Evolutionary conservation across 2,329 filamentous ascomycete genomes (phyloP), one percentile per base, ranked within the genome.

Genomic region (Fusarium veterinarium): DNA sequence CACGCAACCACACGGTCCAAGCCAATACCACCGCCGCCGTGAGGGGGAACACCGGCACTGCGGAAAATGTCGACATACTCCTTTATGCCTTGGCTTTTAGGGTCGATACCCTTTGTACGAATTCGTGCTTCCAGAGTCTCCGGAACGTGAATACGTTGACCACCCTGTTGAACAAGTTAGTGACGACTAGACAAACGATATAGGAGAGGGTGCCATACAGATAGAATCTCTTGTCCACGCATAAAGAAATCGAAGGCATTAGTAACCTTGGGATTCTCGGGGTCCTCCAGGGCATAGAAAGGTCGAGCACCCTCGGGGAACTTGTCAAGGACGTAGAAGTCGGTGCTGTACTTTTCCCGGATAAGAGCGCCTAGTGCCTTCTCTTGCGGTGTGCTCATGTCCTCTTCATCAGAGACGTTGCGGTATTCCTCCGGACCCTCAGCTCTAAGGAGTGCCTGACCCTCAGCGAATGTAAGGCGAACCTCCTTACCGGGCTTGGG

Each of bases 321-420:
- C 84, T 98, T 96, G 86, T 98, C 95, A 71, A 99, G 89, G 28
- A 97, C 92, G 85, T 97, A 98, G 85, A 98, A 98, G 85, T 99
- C 96, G 67, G 95, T 96, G 80, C 92, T 90, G 88, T 92, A 97
- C 84, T 97, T 98, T 77, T 93, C 88, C 64, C 93, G 92, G 74
- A 98, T 90, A 52, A 98, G 87, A 31, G 91, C 91, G 64, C 96
- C 96, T 13, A 98, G 91, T n/a, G 92, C 93, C 84, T 95, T 95
- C 82, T 96, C 93, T 79, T 95, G 92, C 1, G 93, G 91, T 1
- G 93, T 96, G 79, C 84, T 89, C 86, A 95, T 91, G 78, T 96
- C 93, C 79, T 95, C 93, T 70, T 92, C 90, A 79, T 95, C 93
- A 40, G 84, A 85, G 38, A 95, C 91, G 76, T 95, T 89, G 74